Percentiles rank a stretch among this genome's conserved stretches.
Evolutionary conservation across 1,139 yeast genomes (phyloP).

Genomic region (Kodamaea anthophila): DNA sequence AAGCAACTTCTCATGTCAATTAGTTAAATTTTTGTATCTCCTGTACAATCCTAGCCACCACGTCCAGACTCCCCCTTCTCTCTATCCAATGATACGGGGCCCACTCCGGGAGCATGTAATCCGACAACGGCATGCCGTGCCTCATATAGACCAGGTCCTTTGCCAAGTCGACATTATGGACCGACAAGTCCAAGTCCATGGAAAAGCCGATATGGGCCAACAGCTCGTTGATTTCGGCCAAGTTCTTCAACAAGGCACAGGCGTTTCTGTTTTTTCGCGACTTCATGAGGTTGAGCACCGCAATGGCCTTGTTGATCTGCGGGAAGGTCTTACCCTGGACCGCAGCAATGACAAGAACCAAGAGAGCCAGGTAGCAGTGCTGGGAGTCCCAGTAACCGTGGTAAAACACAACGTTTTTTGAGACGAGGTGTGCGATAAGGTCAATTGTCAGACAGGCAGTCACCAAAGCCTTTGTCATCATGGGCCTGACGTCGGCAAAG

Average conservation of each 20-base stretch:
- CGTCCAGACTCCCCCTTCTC: conserved; percentile 2
- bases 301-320: conserved; percentile 29
- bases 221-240: conserved; percentile 8
- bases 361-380: conserved; percentile 40
- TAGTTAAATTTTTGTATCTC: conserved; percentile 18
- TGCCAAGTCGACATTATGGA: conserved; percentile 5
- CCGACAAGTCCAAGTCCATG: conserved; percentile 6
- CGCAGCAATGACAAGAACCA: conserved; percentile 36
- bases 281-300: conserved; percentile 34
- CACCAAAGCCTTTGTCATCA: conserved; percentile 33
- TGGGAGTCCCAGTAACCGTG: conserved; percentile 52
- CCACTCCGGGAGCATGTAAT: conserved; percentile 7
- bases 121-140: conserved; percentile 7
- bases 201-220: conserved; percentile 5
- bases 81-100: conserved; percentile 4
- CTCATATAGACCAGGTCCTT: conserved; percentile 4
- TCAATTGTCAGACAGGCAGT: conserved; percentile 38
- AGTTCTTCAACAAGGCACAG: conserved; percentile 8
- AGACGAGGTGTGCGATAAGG: conserved; percentile 30
- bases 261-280: conserved; percentile 40
- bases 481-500: conserved; percentile 24
- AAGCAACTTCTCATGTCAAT: too few relatives aligned
- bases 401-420: conserved; percentile 30
- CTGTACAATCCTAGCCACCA: conserved; percentile 14
- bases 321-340: conserved; percentile 23